Conservation (phyloP, 176 grass and related monocot species). For the Oryza rufipogon region DNA sequence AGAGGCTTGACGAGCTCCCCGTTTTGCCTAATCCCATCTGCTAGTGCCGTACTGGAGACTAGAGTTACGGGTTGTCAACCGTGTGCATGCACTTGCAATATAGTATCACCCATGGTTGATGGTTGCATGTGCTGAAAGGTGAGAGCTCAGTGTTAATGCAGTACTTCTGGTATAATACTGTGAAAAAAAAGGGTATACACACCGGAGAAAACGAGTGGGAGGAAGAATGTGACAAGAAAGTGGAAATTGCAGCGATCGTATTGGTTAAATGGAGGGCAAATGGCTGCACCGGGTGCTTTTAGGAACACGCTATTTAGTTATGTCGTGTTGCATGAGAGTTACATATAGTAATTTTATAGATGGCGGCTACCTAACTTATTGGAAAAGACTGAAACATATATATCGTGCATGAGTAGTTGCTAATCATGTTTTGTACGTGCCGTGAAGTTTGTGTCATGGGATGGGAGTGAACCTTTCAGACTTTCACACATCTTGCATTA, state of each 20-base stretch:
- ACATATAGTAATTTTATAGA: no score
- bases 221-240: not conserved
- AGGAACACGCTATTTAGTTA: not conserved
- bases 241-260: not conserved
- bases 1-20: not conserved
- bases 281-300: not conserved
- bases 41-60: not conserved
- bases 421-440: not conserved
- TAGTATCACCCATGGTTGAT: not conserved
- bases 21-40: not conserved
- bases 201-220: no score
- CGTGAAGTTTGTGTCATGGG: no score
- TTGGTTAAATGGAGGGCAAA: not conserved
- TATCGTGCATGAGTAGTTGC: no score
- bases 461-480: no score
- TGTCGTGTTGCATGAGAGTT: no score
- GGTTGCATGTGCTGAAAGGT: not conserved
- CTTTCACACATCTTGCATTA: not conserved
- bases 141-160: not conserved
- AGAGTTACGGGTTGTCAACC: not conserved
- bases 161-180: not conserved
- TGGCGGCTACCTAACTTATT: no score
- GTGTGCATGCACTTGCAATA: not conserved
- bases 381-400: no score
- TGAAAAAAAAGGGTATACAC: not conserved